Evolutionary conservation across 352 stramenopile genomes (phyloP), one percentile per base, ranked within the genome.

Genomic region (Phytophthora sp.): DNA sequence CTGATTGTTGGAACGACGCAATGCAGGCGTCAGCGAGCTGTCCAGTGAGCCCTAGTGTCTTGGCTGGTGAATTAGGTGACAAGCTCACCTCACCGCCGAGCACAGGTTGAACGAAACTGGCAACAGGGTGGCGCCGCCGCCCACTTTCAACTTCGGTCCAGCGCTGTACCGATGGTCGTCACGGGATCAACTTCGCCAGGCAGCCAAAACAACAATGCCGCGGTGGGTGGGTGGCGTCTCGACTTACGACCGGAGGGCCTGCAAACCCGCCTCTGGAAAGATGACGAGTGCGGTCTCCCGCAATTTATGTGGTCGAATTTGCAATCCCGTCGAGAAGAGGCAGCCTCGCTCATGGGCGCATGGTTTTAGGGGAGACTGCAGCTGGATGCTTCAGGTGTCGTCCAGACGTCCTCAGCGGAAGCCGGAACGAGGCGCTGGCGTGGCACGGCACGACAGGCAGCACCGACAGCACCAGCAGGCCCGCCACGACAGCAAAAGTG

Each of bases 91-190:
- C 28, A 17, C 6, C 7, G 43, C 39, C 23, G 43, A 27, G 23
- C 44, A 18, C 18, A 9, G 10, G 6, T 38, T 35, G 35, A 11
- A 37, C 32, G n/a, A 30, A 32, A 57, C 30, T 63, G 52, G 45
- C 20, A 49, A 44, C 35, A 53, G 9, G 17, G 7, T n/a, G 41
- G 23, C 10, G 41, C 28, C 31, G 15, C 21, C 44, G 27, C 18
- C 34, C 26, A 45, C 41, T 28, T 38, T 62, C 59, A 62, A 54
- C 59, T 65, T 69, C 53, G 20, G 60, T 58, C 26, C 53, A 69
- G 54, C 17, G n/a, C n/a, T n/a, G n/a, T n/a, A n/a, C n/a, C n/a
- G n/a, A 6, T 9, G 23, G 26, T 44, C 24, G 27, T 37, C 46
- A 65, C 20, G 44, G 61, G 61, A 41, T 68, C 59, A 54, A 24